These are phyloP conservation scores for Hypoxylon trugodes DNA, from an alignment of 495 filamentous ascomycete genomes.

Conservation along the genomic window DNA sequence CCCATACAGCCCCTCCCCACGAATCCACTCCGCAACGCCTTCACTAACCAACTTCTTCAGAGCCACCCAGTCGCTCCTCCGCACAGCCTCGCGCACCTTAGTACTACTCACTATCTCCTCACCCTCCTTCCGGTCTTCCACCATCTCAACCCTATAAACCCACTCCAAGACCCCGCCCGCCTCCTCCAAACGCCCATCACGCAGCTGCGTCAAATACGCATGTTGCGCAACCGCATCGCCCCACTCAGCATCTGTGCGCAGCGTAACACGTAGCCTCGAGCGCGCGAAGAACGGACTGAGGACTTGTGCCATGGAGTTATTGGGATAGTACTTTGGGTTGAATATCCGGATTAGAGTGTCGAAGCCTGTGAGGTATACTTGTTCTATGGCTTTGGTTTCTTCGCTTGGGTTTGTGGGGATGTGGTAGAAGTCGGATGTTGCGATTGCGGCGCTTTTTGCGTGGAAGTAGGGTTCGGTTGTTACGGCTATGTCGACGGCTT, in stretches of 20 bases:
- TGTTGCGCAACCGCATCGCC: slow-evolving; percentile 67
- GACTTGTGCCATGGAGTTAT: slow-evolving; percentile 53
- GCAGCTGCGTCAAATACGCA: slow-evolving; percentile 63
- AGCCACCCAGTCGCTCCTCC: slow-evolving; percentile 57
- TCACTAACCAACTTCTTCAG: slow-evolving; percentile 71
- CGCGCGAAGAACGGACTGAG: slow-evolving; percentile 74
- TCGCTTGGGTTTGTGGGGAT: no score
- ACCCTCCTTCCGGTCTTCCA: slow-evolving; percentile 64
- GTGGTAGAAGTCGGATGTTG: slow-evolving; percentile 61
- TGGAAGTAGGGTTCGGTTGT: slow-evolving; percentile 85
- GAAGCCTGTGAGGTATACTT: slow-evolving; percentile 85
- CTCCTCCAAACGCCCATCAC: slow-evolving; percentile 59
- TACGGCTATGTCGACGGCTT: slow-evolving; percentile 77
- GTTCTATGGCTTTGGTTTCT: slow-evolving; percentile 52
- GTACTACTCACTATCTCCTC: slow-evolving; percentile 79
- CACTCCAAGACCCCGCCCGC: slow-evolving; percentile 72
- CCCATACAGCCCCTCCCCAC: slow-evolving; percentile 60
- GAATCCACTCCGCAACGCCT: slow-evolving; percentile 68
- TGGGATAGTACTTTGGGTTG: slow-evolving; percentile 80
- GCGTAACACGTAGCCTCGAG: slow-evolving; percentile 75
- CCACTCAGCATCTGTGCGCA: slow-evolving; percentile 74
- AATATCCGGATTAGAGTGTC: slow-evolving; percentile 89
- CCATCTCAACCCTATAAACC: slow-evolving; percentile 74
- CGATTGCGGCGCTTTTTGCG: slow-evolving; percentile 80
- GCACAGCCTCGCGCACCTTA: slow-evolving; percentile 71